Evolutionary conservation across 2,329 filamentous ascomycete species (phyloP).

Genomic region (Metarhizium brunneum): DNA sequence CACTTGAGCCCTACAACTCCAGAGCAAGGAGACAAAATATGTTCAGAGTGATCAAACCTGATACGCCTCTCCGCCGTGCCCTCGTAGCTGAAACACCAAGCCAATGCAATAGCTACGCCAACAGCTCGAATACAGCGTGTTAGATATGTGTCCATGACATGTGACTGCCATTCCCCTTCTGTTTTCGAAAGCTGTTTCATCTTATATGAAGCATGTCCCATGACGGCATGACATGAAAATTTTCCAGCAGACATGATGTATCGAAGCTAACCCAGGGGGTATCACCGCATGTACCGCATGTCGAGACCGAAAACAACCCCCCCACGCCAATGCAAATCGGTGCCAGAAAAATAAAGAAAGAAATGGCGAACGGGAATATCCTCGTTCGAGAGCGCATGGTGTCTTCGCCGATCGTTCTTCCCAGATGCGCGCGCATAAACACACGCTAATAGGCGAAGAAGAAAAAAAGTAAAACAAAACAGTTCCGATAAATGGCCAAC

Average conservation of each 20-base stretch:
- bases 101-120: slow-evolving; percentile 8
- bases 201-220: slow-evolving; percentile 1
- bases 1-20: slow-evolving; percentile 9
- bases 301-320: slow-evolving; percentile 11
- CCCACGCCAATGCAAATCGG: slow-evolving; percentile 12
- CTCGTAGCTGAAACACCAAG: slow-evolving; percentile 8
- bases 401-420: background rate
- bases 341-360: slow-evolving; percentile 1
- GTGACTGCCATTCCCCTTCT: slow-evolving; percentile 1
- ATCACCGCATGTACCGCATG: slow-evolving; percentile 20
- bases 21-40: slow-evolving; percentile 6
- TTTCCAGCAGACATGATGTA: slow-evolving; percentile 9
- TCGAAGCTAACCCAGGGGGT: slow-evolving; percentile 16
- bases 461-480: background rate
- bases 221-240: background rate
- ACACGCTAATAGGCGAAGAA: background rate
- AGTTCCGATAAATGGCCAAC: background rate
- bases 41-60: slow-evolving; percentile 9
- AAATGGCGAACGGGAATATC: slow-evolving; percentile 1
- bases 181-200: background rate
- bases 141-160: slow-evolving; percentile 3
- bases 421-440: background rate
- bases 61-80: slow-evolving; percentile 12
- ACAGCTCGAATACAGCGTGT: slow-evolving; percentile 4
- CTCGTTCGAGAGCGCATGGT: background rate